Conservation (phyloP, 768 basidiomycete species). For the Chlorophyllum brunneum region DNA sequence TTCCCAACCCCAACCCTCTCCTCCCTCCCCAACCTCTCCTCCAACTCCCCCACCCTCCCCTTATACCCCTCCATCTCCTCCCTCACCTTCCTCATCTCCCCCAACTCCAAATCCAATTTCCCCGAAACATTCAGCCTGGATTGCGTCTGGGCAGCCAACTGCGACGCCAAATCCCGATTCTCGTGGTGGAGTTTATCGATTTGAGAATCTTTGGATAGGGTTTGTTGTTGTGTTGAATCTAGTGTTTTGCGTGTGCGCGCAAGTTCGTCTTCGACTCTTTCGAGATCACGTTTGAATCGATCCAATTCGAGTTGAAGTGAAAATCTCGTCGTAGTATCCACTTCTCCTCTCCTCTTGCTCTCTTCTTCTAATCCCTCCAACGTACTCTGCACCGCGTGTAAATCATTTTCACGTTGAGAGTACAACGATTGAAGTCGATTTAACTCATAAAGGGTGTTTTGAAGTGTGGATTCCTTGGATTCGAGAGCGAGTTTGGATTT, state of each 20-base stretch:
- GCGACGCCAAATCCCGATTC: slow-evolving; percentile 74
- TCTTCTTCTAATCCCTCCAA: slow-evolving; percentile 73
- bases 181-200: slow-evolving; percentile 77
- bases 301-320: slow-evolving; percentile 90
- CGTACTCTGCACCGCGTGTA: slow-evolving; percentile 67
- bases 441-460: slow-evolving; percentile 59
- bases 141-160: slow-evolving; percentile 84
- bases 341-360: slow-evolving; percentile 77
- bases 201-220: slow-evolving; percentile 65
- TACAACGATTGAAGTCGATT: slow-evolving; percentile 61
- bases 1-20: slow-evolving; percentile 65
- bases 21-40: slow-evolving; percentile 77
- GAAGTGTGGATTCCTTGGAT: slow-evolving; percentile 65
- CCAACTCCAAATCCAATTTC: slow-evolving; percentile 76
- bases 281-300: slow-evolving; percentile 78
- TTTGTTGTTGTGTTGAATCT: slow-evolving; percentile 58
- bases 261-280: slow-evolving; percentile 76
- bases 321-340: slow-evolving; percentile 77
- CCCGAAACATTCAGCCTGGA: slow-evolving; percentile 82
- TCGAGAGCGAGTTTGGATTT: slow-evolving; percentile 62
- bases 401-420: slow-evolving; percentile 69
- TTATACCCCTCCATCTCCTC: slow-evolving; percentile 58
- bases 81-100: slow-evolving; percentile 62
- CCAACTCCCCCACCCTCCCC: slow-evolving; percentile 66
- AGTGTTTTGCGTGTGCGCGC: slow-evolving; percentile 66